Base-by-base conservation (phyloP, 2,329 filamentous ascomycete genomes). In the Colletotrichum sp. region DNA sequence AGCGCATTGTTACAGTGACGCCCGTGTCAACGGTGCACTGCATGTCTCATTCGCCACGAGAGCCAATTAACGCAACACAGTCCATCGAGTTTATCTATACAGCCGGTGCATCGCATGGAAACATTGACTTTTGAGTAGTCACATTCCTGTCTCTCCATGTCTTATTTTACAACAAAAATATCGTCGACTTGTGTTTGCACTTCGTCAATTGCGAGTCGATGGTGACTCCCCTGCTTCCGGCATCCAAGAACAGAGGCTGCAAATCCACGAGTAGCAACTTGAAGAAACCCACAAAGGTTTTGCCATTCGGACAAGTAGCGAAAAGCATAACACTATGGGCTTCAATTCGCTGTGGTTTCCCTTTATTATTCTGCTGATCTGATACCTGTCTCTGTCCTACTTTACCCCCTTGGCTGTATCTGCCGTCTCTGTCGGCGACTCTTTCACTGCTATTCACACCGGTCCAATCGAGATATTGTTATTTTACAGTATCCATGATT, bases 361-460 rank as follows among this genome's bases (percentile, higher is more conserved):
- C 39, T n/a, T 44, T n/a, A n/a, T n/a, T n/a, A n/a, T n/a, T n/a
- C n/a, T n/a, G n/a, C n/a, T n/a, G n/a, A n/a, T n/a, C n/a, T n/a
- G n/a, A n/a, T n/a, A n/a, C n/a, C 8, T 44, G 36, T 18, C 0
- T 18, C 5, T 6, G 5, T 6, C 8, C 1, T 10, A n/a, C 9
- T 3, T 44, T 10, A 18, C 16, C 36, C 16, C 4, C 8, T 10
- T 10, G 0, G 8, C 0, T 44, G 18, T 6, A n/a, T 0, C 39
- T n/a, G 18, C 12, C 3, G 39, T 44, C 9, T n/a, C 9, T 12
- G 9, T n/a, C 18, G 0, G 18, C 16, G 18, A 44, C 8, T 1
- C 2, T 0, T 39, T 1, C 5, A n/a, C 3, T 44, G 39, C 16
- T 10, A 0, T 0, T n/a, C 39, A n/a, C 18, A n/a, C 16, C 5